Evolutionary conservation across 2,329 filamentous ascomycete genomes (phyloP).

Genomic region (Neonectria ditissima): DNA sequence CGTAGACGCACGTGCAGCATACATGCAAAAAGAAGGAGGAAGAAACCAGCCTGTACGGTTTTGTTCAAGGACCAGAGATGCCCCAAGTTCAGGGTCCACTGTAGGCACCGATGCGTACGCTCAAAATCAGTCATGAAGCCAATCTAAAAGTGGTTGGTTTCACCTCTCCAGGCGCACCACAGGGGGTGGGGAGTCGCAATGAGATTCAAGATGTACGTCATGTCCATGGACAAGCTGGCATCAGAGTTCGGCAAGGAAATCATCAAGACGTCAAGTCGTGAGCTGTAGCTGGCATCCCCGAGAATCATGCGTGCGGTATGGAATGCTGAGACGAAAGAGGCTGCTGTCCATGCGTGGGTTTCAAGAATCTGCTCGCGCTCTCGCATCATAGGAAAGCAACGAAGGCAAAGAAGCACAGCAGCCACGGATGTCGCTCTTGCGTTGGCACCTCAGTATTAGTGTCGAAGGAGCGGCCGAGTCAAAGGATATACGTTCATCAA

Average conservation of each 20-base stretch:
- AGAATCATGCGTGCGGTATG: conserved; percentile 30
- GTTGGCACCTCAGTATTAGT: conserved; percentile 41
- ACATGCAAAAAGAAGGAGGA: conserved; percentile 14
- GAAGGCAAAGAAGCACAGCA: conserved; percentile 32
- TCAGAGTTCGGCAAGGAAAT: conserved; percentile 41
- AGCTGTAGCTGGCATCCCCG: conserved; percentile 34
- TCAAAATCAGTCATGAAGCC: conserved; percentile 34
- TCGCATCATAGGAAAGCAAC: conserved; percentile 35
- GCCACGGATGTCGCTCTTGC: conserved; percentile 38
- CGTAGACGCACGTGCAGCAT: conserved; percentile 16
- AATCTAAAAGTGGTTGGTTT: conserved; percentile 32
- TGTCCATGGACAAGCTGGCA: conserved; percentile 41
- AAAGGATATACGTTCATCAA: conserved; percentile 47
- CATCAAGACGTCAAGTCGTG: conserved; percentile 46
- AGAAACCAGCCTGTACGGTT: conserved; percentile 18
- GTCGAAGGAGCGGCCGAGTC: conserved; percentile 41
- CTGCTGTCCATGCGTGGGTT: conserved; percentile 27
- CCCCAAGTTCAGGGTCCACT: conserved; percentile 10
- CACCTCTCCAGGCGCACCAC: conserved; percentile 32
- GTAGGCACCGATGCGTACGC: conserved; percentile 16
- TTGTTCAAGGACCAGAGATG: conserved; percentile 20
- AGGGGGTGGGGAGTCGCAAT: conserved; percentile 28
- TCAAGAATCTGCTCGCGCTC: conserved; percentile 37
- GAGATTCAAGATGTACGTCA: conserved; percentile 42
- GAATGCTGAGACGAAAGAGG: conserved; percentile 23